Conservation (phyloP, 2,329 filamentous ascomycete genomes). For the Fusarium papillatum region DNA sequence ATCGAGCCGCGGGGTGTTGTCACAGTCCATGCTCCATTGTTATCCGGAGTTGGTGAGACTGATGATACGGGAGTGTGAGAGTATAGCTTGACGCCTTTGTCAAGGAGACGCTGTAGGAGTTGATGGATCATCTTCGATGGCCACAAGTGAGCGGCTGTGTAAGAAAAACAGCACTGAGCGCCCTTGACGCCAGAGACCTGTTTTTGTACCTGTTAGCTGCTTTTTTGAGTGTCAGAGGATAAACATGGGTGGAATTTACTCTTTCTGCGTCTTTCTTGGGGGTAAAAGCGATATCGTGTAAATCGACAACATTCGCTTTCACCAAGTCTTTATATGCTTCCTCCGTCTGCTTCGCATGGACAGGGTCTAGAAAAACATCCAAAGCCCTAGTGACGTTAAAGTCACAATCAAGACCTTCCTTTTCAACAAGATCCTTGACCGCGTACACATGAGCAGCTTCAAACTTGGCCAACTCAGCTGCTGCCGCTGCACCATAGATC, state of each 20-base stretch:
- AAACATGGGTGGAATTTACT: background rate
- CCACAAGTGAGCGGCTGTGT: background rate
- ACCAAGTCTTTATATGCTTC: slow-evolving; percentile 11
- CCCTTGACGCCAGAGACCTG: background rate
- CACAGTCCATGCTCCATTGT: background rate
- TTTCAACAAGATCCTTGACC: slow-evolving; percentile 51
- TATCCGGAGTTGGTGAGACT: background rate
- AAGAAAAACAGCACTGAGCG: background rate
- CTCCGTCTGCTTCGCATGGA: slow-evolving; percentile 30
- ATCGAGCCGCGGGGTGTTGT: slow-evolving; percentile 57
- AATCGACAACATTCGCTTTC: background rate
- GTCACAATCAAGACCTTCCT: slow-evolving; percentile 38
- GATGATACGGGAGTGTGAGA: background rate
- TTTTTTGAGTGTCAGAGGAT: no score
- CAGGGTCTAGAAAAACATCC: slow-evolving; percentile 52
- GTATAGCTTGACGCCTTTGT: background rate
- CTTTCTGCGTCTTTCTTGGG: slow-evolving; percentile 16
- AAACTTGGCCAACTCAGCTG: slow-evolving; percentile 39
- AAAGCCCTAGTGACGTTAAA: slow-evolving; percentile 48
- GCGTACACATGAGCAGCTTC: slow-evolving; percentile 34
- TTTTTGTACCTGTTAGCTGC: slow-evolving; percentile 11
- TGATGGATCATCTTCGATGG: background rate
- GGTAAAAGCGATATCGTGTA: slow-evolving; percentile 16
- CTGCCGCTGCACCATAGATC: slow-evolving; percentile 31
- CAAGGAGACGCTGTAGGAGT: background rate